These are phyloP conservation scores for Alloteropsis semialata DNA, from an alignment of 176 grass and related monocot genomes.

Conservation along the genomic window DNA sequence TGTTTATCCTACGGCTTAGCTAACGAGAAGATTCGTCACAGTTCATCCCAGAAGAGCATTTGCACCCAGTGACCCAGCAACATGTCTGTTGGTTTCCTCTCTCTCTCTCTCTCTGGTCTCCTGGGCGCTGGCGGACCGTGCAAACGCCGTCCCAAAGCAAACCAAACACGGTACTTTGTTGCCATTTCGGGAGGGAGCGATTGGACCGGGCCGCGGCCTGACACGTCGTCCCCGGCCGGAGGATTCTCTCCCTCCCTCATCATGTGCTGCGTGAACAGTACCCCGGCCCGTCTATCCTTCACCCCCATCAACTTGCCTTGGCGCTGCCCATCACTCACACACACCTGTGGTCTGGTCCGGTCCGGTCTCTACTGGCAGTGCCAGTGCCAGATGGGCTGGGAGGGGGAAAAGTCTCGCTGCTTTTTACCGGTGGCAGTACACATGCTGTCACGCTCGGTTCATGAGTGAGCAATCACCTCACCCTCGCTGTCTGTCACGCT, in stretches of 20 bases:
- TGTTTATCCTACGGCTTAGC: not conserved
- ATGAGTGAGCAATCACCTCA: conserved; percentile 14
- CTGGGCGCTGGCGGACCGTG: no score
- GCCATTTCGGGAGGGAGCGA: conserved; percentile 33
- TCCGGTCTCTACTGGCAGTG: not conserved
- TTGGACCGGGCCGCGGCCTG: not conserved
- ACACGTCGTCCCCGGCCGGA: conserved; percentile 21
- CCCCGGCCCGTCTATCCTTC: not conserved
- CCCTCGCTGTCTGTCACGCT: not conserved
- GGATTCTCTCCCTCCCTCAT: not conserved
- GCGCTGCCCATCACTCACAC: not conserved
- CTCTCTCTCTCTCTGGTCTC: no score
- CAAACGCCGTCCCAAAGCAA: not conserved
- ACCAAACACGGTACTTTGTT: conserved; percentile 19
- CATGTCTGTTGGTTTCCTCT: not conserved
- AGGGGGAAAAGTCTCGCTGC: not conserved
- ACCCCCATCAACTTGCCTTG: not conserved
- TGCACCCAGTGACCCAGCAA: no score
- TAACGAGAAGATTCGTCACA: not conserved
- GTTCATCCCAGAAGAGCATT: not conserved
- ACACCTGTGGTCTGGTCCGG: conserved; percentile 9
- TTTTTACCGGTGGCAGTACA: not conserved
- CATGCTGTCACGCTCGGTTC: not conserved
- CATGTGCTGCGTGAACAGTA: conserved; percentile 35
- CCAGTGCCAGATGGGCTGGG: no score